phyloP scores from a whole-genome alignment of 768 basidiomycete genomes.

The Neoboletus brunneissimus region DNA sequence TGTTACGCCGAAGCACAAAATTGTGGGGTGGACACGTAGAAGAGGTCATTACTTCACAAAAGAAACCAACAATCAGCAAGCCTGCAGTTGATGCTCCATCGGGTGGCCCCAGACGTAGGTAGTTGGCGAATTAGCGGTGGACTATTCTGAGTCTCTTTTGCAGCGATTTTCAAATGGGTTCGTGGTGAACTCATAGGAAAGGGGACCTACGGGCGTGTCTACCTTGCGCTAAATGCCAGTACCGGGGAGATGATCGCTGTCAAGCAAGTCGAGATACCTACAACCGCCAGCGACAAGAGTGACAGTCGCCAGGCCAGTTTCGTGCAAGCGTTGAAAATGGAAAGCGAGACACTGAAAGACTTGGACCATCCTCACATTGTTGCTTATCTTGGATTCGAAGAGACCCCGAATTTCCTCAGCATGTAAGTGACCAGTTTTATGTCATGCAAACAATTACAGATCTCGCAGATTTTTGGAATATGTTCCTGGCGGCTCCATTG shows the following conservation, averaged over 20 bases:
- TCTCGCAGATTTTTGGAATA: conserved; percentile 90
- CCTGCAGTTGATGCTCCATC: conserved; percentile 59
- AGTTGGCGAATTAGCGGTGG: conserved; percentile 3
- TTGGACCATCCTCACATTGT: conserved; percentile 97
- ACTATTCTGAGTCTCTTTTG: conserved; percentile 19
- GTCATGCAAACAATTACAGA: neutral
- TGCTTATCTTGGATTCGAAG: conserved; percentile 93
- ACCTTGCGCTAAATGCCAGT: conserved; percentile 91
- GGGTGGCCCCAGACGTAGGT: conserved; percentile 66
- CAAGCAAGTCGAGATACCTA: conserved; percentile 96
- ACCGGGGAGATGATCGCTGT: conserved; percentile 99
- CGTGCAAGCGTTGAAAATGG: conserved; percentile 89
- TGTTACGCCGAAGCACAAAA: conserved; percentile 83
- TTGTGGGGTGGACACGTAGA: conserved; percentile 93
- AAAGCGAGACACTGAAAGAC: conserved; percentile 95
- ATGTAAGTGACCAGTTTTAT: conserved; percentile 58
- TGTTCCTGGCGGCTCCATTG: conserved; percentile 95
- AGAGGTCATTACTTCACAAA: conserved; percentile 82
- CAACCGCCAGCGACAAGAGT: conserved; percentile 86
- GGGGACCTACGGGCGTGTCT: conserved; percentile 95
- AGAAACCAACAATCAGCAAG: conserved; percentile 42
- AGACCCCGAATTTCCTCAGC: conserved; percentile 83
- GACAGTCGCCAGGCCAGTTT: conserved; percentile 81
- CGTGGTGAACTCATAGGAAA: conserved; percentile 97
- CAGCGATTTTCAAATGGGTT: conserved; percentile 96